These are phyloP conservation scores for Suhomyces bribrorum DNA, from an alignment of 1,139 yeast genomes.

Conservation along the genomic window DNA sequence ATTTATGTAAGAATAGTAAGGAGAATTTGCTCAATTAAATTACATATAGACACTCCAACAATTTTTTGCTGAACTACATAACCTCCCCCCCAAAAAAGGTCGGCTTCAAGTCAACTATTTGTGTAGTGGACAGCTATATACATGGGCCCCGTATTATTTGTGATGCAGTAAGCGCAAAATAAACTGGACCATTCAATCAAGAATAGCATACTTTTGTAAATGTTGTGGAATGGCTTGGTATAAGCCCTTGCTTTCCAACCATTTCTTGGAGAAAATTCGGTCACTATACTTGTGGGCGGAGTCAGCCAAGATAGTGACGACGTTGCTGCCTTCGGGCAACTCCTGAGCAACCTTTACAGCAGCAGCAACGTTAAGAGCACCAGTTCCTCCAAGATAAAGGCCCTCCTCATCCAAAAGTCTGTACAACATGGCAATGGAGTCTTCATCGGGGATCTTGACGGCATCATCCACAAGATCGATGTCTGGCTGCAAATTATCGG, in stretches of 20 bases:
- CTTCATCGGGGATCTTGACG: slow-evolving; percentile 70
- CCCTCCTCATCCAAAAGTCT: slow-evolving; percentile 87
- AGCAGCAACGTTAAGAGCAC: slow-evolving; percentile 81
- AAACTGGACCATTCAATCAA: slow-evolving; percentile 31
- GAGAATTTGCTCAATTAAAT: too few species aligned
- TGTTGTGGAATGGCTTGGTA: slow-evolving; percentile 67
- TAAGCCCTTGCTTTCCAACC: slow-evolving; percentile 74
- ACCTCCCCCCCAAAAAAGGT: too few species aligned
- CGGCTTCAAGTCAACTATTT: background rate
- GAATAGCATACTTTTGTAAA: slow-evolving; percentile 61
- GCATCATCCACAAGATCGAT: slow-evolving; percentile 73
- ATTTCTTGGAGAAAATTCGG: slow-evolving; percentile 70
- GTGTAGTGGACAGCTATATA: background rate
- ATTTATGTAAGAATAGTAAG: too few species aligned
- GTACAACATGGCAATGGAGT: slow-evolving; percentile 78
- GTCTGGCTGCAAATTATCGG: slow-evolving; percentile 76
- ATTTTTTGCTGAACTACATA: too few species aligned
- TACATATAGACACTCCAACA: too few species aligned
- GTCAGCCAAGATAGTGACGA: slow-evolving; percentile 84
- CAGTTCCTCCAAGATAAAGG: slow-evolving; percentile 84
- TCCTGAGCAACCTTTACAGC: slow-evolving; percentile 70
- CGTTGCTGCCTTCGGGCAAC: slow-evolving; percentile 80
- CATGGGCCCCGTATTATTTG: background rate
- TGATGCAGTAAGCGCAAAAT: too few species aligned
- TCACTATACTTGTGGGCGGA: slow-evolving; percentile 88